These are phyloP conservation scores for Boletus sp. DNA, from an alignment of 1,284 basidiomycete genomes.

Conservation along the genomic window DNA sequence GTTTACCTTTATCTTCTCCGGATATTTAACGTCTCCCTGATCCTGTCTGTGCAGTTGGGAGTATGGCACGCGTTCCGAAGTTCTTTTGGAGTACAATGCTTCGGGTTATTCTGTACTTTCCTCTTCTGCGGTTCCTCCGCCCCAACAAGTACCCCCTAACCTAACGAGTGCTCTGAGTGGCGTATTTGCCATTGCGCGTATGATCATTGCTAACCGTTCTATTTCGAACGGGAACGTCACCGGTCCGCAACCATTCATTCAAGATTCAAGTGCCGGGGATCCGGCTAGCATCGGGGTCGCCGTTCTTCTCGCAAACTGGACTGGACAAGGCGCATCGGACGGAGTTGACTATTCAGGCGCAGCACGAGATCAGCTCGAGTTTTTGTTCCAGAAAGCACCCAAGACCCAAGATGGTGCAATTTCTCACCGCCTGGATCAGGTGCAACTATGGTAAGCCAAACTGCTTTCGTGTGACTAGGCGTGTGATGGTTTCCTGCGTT, in stretches of 20 bases:
- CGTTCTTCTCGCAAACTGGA: conserved; percentile 77
- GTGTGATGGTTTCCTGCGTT: not conserved
- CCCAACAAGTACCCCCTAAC: conserved; percentile 36
- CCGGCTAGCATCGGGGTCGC: conserved; percentile 81
- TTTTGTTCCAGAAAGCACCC: conserved; percentile 63
- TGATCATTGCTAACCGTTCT: conserved; percentile 48
- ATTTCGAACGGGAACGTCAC: conserved; percentile 38
- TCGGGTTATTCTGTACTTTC: conserved; percentile 49
- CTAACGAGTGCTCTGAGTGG: conserved; percentile 41
- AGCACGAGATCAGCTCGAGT: conserved; percentile 69
- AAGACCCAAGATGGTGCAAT: conserved; percentile 73
- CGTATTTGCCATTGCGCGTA: conserved; percentile 56
- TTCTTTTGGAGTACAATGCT: conserved; percentile 55
- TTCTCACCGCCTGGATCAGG: conserved; percentile 64
- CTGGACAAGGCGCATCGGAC: conserved; percentile 37
- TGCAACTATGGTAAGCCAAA: conserved; percentile 63
- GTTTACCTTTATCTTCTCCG: not conserved
- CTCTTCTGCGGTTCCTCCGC: conserved; percentile 40
- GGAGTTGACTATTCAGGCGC: conserved; percentile 61
- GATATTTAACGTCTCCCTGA: not conserved
- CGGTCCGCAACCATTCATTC: conserved; percentile 50
- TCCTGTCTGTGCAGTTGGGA: conserved; percentile 52
- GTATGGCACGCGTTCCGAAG: conserved; percentile 56
- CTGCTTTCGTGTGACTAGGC: not conserved
- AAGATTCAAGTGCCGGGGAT: conserved; percentile 67